Evolutionary conservation across 1,284 basidiomycete species (phyloP), one percentile per base, ranked within the genome.

Genomic region (Entoloma clypeatum): DNA sequence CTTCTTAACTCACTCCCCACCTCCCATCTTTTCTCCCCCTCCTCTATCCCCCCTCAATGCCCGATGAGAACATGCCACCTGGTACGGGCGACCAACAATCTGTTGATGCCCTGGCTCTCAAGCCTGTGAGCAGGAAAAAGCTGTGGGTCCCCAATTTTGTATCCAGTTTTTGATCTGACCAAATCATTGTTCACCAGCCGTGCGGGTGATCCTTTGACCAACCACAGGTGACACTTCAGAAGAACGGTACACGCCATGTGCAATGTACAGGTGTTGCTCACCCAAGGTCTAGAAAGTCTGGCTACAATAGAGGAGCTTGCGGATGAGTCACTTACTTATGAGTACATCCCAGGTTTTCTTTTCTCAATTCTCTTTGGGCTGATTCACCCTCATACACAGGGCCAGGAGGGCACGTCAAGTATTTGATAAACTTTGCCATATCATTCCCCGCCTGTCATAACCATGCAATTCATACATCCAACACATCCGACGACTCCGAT

Each of bases 111-210:
- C 14, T 16, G 23, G 33, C 33, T 13, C 33, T 35, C 33, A 35
- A 35, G 33, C 33, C 26, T 35, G 33, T 21, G 26, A 24, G 13
- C n/a, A 24, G 21, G 26, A 35, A 35, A 35, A 35, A 35, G 17
- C 33, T 10, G 6, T 35, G 33, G 10, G 33, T 24, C n/a, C 21
- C 10, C 18, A 18, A 33, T 21, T 8, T 21, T 14, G n/a, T 33
- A 22, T 16, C 22, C 7, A 24, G 22, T 17, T 24, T 35, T 13
- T 16, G 26, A 16, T 13, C n/a, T 18, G 23, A 13, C 23, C 18
- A 18, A 24, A 24, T 24, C 8, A 16, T 7, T 34, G 11, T 16
- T 4, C 7, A 7, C 18, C 22, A 35, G 33, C 7, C 11, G 6
- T 35, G 33, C 21, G 8, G 11, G 33, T 10, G n/a, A 35, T 24